Base-by-base conservation (phyloP, 2,329 filamentous ascomycete species). In the Penicillium capsulatum region DNA sequence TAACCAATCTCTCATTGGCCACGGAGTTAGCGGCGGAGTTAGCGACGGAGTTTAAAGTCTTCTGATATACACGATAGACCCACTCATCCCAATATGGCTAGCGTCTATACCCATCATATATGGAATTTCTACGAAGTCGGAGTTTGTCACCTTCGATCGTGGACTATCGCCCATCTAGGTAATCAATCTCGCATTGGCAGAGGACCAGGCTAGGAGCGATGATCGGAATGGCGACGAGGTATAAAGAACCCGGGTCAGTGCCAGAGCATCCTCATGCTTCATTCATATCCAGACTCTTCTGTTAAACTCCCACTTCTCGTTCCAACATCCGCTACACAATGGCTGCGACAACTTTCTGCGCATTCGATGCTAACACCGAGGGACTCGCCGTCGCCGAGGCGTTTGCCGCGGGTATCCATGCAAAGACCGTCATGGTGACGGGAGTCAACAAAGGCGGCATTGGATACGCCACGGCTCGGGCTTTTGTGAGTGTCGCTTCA, bases 361-460 rank as follows among this genome's bases (percentile, higher is more conserved):
- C 63, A 14, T 69, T 65, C 42, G 53, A 60, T 34, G 40, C 40
- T 2, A 44, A 59, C 0, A 70, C 68, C 11, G 63, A 67, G 44
- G 64, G 48, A n/a, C 36, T 62, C 7, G 64, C 69, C 15, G 66
- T 70, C 9, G 65, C 65, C 15, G 53, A 58, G 27, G 56, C 57
- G 11, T 70, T 70, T 36, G 47, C 55, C 7, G 50, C 57, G 4
- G 39, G 34, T 2, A 56, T 71, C 42, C 51, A 38, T 4, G 65
- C 63, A 16, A 71, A 66, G 52, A 67, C 63, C 3, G 27, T 48
- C 13, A 8, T 50, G 3, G 4, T 51, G 3, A 68, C 66, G 0
- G 66, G 66, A 15, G 60, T 60, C 8, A 68, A 67, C 36, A 54
- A 42, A 7, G 45, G 36, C 4, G 63, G 63, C 4, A 58, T 68